Percentiles rank a stretch among this genome's conserved stretches.
phyloP scores from a whole-genome alignment of 2,329 filamentous ascomycete genomes.

The Exophiala xenobiotica region DNA sequence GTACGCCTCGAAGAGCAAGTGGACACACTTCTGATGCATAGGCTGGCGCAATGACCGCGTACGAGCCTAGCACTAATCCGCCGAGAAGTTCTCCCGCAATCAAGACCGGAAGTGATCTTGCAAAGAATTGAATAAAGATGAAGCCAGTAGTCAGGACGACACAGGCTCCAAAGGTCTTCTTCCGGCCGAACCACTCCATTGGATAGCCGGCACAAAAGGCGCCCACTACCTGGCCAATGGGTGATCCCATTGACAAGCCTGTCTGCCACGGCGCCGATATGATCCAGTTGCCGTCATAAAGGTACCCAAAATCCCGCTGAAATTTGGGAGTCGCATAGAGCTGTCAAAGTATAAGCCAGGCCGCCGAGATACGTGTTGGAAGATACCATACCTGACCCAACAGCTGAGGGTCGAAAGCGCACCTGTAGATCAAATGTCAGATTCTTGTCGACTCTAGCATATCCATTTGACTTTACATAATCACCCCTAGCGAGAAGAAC shows the following conservation, averaged over 20 bases:
- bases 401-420: conserved; percentile 59
- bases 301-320: conserved; percentile 56
- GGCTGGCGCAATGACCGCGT: conserved; percentile 50
- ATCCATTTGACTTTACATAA: conserved; percentile 62
- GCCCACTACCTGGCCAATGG: conserved; percentile 48
- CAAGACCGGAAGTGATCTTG: conserved; percentile 39
- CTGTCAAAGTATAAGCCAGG: conserved; percentile 53
- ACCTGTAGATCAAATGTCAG: conserved; percentile 9
- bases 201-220: conserved; percentile 40
- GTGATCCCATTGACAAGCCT: conserved; percentile 55
- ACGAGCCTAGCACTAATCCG: conserved; percentile 50
- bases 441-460: conserved; percentile 63
- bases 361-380: not conserved
- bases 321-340: conserved; percentile 62
- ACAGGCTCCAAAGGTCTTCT: conserved; percentile 30
- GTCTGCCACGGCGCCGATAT: conserved; percentile 64
- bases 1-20: conserved; percentile 47
- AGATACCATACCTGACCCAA: not conserved
- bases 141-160: conserved; percentile 26
- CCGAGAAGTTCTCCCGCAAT: conserved; percentile 49
- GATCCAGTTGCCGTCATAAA: conserved; percentile 39
- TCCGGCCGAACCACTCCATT: conserved; percentile 41
- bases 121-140: conserved; percentile 35
- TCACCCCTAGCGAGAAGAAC: conserved; percentile 37
- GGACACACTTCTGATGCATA: conserved; percentile 46